Evolutionary conservation across 73 alveolate species (phyloP).

Genomic region (Breviolum minutum): DNA sequence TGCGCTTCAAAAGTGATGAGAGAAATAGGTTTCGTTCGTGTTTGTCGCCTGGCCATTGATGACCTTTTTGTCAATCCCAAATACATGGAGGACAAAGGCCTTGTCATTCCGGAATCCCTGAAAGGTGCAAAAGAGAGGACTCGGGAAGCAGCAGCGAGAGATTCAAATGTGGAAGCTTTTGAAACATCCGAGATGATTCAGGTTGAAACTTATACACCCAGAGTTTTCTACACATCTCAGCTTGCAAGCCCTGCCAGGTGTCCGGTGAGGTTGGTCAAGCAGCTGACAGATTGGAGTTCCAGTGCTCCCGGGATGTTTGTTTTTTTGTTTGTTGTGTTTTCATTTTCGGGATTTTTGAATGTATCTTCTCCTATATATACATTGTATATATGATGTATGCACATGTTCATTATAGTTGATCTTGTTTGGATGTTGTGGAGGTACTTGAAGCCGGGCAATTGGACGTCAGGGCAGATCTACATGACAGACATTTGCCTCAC

Average conservation of each 20-base stretch:
- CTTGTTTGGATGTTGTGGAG: neutral
- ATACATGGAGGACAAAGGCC: too few species aligned
- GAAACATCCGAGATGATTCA: too few species aligned
- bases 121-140: too few species aligned
- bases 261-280: slow-evolving; percentile 76
- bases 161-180: too few species aligned
- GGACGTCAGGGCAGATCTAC: slow-evolving; percentile 61
- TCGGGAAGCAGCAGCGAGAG: too few species aligned
- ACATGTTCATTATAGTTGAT: neutral
- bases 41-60: too few species aligned
- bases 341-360: neutral
- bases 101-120: too few species aligned
- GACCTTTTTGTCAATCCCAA: too few species aligned
- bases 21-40: too few species aligned
- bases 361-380: neutral
- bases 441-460: slow-evolving; percentile 67
- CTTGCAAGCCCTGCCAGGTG: neutral
- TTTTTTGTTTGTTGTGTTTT: neutral
- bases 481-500: slow-evolving; percentile 91
- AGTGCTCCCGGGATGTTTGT: neutral
- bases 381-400: neutral
- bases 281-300: slow-evolving; percentile 85
- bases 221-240: too few species aligned
- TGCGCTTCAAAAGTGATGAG: too few species aligned
- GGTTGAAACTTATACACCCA: too few species aligned